These are phyloP conservation scores for Fusarium veterinarium DNA, from an alignment of 2,329 filamentous ascomycete species.

Conservation along the genomic window DNA sequence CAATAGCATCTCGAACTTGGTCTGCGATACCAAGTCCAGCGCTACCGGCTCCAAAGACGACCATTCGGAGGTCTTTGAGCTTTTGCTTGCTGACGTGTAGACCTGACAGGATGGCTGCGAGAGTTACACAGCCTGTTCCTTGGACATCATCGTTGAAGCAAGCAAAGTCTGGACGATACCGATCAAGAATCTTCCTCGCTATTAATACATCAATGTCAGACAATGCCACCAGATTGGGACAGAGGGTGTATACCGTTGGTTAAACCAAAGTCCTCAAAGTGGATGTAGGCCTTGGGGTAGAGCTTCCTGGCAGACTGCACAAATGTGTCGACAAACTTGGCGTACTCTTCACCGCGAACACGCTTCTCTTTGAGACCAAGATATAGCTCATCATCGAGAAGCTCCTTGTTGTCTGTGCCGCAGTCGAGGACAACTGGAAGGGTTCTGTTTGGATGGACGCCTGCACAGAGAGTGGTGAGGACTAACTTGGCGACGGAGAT, in stretches of 20 bases:
- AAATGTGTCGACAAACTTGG: slow-evolving; percentile 81
- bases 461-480: slow-evolving; percentile 86
- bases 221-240: not conserved
- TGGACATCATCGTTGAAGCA: slow-evolving; percentile 96
- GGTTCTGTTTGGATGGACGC: slow-evolving; percentile 82
- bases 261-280: slow-evolving; percentile 91
- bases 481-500: slow-evolving; percentile 88
- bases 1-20: slow-evolving; percentile 83
- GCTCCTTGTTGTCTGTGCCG: slow-evolving; percentile 82
- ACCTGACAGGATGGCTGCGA: slow-evolving; percentile 83
- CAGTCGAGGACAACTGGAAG: slow-evolving; percentile 87
- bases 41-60: slow-evolving; percentile 84
- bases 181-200: slow-evolving; percentile 80
- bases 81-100: slow-evolving; percentile 75
- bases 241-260: slow-evolving; percentile 65
- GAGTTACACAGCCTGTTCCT: slow-evolving; percentile 87
- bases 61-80: slow-evolving; percentile 74
- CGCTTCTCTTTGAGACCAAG: slow-evolving; percentile 77
- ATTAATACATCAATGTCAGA: not conserved
- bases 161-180: slow-evolving; percentile 77
- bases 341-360: slow-evolving; percentile 77
- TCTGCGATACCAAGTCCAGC: slow-evolving; percentile 89
- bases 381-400: slow-evolving; percentile 82
- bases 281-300: slow-evolving; percentile 84
- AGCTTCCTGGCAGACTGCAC: slow-evolving; percentile 73